phyloP scores from a whole-genome alignment of 2,329 filamentous ascomycete species.

The Gaeumannomyces tritici region DNA sequence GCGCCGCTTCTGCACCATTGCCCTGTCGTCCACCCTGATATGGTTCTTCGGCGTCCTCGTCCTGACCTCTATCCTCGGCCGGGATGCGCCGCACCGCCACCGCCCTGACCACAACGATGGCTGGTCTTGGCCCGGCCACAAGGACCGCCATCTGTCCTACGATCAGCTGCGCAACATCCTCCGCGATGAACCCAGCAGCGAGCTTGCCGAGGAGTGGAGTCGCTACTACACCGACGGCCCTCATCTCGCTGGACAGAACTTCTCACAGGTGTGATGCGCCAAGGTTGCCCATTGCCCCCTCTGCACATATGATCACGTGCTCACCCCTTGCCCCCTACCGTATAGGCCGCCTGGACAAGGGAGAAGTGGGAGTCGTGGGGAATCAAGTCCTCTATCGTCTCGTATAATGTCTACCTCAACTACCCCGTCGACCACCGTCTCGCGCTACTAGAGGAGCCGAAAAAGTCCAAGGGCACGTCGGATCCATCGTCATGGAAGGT shows the following conservation, averaged over 20 bases:
- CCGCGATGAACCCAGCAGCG: conserved; percentile 46
- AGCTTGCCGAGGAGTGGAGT: conserved; percentile 60
- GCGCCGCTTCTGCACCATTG: conserved; percentile 58
- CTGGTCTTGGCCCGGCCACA: conserved; percentile 17
- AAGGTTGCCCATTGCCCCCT: background rate
- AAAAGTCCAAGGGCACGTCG: conserved; percentile 16
- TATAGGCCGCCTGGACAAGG: conserved; percentile 61
- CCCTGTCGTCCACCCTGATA: conserved; percentile 43
- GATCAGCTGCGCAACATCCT: conserved; percentile 47
- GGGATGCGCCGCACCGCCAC: conserved; percentile 17
- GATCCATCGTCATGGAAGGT: conserved; percentile 42
- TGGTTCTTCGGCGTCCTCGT: conserved; percentile 39
- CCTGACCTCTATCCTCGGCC: conserved; percentile 24
- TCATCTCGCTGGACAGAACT: conserved; percentile 69
- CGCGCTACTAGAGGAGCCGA: conserved; percentile 48
- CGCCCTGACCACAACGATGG: conserved; percentile 18
- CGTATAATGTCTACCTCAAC: conserved; percentile 72
- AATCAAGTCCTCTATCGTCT: conserved; percentile 50
- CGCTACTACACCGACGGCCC: conserved; percentile 68
- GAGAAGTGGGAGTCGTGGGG: conserved; percentile 67
- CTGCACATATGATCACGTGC: background rate
- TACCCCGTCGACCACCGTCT: conserved; percentile 65
- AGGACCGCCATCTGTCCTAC: conserved; percentile 26
- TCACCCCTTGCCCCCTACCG: background rate
- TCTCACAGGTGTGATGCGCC: conserved; percentile 30